Percentiles rank a stretch among this genome's conserved stretches.
Conservation (phyloP, 192 early-diverging fungal genomes). For the Gonapodya prolifera region DNA sequence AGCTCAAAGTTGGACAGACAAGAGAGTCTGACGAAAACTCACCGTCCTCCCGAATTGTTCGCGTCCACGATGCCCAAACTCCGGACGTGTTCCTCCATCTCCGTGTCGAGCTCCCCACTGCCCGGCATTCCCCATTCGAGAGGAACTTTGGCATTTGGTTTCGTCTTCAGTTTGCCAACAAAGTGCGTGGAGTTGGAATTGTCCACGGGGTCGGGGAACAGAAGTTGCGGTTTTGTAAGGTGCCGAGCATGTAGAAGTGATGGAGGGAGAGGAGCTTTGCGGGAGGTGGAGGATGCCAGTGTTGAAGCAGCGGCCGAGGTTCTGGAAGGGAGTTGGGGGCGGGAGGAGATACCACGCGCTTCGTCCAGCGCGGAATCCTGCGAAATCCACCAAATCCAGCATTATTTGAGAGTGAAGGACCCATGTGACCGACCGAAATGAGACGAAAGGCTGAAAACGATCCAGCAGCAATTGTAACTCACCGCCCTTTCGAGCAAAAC, state of each 20-base stretch:
- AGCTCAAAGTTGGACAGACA: constrained; percentile 1
- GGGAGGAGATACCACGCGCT: background rate
- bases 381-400: constrained; percentile 1
- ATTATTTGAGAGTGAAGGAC: too few relatives aligned
- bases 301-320: background rate
- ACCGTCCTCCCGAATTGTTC: constrained; percentile 10
- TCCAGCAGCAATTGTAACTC: constrained; percentile 11
- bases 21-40: background rate
- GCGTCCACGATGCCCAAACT: constrained; percentile 21
- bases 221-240: constrained; percentile 73
- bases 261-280: constrained; percentile 27
- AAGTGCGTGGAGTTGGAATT: constrained; percentile 68
- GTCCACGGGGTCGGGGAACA: constrained; percentile 76
- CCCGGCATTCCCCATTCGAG: constrained; percentile 45
- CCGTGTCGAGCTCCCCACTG: constrained; percentile 9
- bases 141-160: constrained; percentile 69
- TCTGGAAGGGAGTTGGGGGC: background rate
- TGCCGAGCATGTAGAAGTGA: constrained; percentile 53
- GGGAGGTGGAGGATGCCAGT: constrained; percentile 19
- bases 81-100: constrained; percentile 22
- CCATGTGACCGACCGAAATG: background rate
- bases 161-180: constrained; percentile 62
- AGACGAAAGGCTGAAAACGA: background rate
- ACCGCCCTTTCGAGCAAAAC: constrained; percentile 69
- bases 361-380: constrained; percentile 5